phyloP scores from a whole-genome alignment of 177 flowering plant genomes.

The Vitis hybrid region DNA sequence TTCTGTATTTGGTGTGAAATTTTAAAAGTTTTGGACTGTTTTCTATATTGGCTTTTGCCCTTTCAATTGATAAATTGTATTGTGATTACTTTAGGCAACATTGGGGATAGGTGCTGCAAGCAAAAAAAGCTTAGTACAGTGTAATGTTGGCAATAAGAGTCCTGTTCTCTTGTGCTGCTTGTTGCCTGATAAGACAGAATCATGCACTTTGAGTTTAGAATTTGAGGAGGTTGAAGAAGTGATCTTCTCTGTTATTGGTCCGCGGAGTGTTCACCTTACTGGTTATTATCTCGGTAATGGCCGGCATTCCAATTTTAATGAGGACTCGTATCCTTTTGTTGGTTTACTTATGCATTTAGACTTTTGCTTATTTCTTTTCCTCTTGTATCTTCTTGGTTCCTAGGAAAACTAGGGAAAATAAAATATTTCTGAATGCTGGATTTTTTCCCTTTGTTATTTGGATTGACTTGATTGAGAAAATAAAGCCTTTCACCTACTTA shows the following conservation, averaged over 20 bases:
- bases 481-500: too few relatives aligned
- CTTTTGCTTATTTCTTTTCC: neutral
- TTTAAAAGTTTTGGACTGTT: neutral
- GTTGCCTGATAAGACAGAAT: conserved; percentile 43
- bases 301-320: conserved; percentile 10
- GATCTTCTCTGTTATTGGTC: conserved; percentile 60
- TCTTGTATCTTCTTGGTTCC: neutral
- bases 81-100: conserved; percentile 41
- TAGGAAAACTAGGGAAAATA: neutral
- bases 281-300: conserved; percentile 39
- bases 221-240: conserved; percentile 57
- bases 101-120: conserved; percentile 40
- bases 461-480: too few relatives aligned
- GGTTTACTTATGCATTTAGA: neutral
- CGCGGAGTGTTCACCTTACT: conserved; percentile 53
- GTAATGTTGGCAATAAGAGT: conserved; percentile 55
- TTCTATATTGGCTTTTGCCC: neutral
- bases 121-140: conserved; percentile 48
- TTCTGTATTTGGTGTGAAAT: neutral
- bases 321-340: conserved; percentile 51
- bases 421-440: neutral
- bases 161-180: conserved; percentile 53
- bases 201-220: conserved; percentile 49
- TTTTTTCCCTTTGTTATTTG: too few relatives aligned
- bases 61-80: too few relatives aligned